Base-by-base conservation (phyloP, 2,329 filamentous ascomycete species). In the Botrytis fabae region DNA sequence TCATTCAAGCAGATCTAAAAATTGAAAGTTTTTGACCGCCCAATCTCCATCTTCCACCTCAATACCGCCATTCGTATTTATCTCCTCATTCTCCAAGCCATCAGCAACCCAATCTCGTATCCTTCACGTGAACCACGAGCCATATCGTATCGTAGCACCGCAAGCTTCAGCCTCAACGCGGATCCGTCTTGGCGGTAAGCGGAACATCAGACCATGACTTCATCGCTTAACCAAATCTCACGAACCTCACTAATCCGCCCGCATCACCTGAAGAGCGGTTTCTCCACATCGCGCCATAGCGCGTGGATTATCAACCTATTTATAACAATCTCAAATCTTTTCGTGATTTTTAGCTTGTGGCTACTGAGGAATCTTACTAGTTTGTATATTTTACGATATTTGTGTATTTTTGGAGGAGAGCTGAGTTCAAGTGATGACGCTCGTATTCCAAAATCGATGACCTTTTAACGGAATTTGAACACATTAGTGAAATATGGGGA, bases 141-240 rank as follows among this genome's bases (percentile, higher is more conserved):
- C n/a, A 57, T 69, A 44, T 32, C 48, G 65, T 57, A 69, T 57
- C 40, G 35, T 44, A 42, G n/a, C 22, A 57, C 65, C 28, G 35
- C 65, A 69, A 35, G 16, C 65, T 57, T 57, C 65, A 69, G 65
- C 65, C 65, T 57, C 38, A 69, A 59, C 25, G 18, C 48, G 22
- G 38, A 59, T 42, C 48, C 48, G 48, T 69, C 65, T 69, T 69
- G 65, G 65, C 65, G 40, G 65, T 69, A 28, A 69, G 65, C 54
- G n/a, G n/a, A 38, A 69, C 40, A 51, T 69, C n/a, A 42, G 65
- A 69, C n/a, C 48, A 69, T 69, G 48, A 32, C 51, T 38, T n/a
- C 64, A 68, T 40, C 16, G 42, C 35, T 46, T 48, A 32, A 54
- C 3, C 25, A 32, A 40, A 22, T 18, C 42, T 59, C n/a, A 4